These are phyloP conservation scores for Solanum pinnatisectum DNA, from an alignment of 257 asterid species.

Conservation along the genomic window DNA sequence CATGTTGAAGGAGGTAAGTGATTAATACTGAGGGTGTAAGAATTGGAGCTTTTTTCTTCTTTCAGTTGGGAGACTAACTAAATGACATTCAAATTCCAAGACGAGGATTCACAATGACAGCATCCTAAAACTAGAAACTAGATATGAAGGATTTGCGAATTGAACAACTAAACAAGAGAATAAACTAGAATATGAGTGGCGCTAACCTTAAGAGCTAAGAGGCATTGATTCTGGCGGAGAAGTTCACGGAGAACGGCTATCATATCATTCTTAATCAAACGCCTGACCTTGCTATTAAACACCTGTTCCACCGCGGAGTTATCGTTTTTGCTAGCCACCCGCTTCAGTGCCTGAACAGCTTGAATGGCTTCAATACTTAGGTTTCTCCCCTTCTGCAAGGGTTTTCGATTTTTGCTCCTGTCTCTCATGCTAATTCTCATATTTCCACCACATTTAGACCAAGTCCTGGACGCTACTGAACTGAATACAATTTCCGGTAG, in stretches of 20 bases:
- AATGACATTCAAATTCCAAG: neutral
- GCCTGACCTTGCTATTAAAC: constrained; percentile 31
- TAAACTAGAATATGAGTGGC: neutral
- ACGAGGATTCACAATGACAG: neutral
- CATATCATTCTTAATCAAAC: constrained; percentile 58
- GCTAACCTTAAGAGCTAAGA: constrained; percentile 54
- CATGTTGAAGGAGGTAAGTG: neutral
- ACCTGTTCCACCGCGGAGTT: constrained; percentile 24
- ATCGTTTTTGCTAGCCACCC: constrained; percentile 21
- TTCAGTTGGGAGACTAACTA: neutral
- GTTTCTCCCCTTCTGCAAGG: constrained; percentile 57
- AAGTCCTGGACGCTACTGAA: neutral
- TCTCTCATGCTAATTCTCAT: constrained; percentile 40
- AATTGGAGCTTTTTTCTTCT: neutral
- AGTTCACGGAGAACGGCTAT: constrained; percentile 78
- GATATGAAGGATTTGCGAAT: no score
- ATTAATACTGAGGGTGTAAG: neutral
- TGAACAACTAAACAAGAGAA: neutral
- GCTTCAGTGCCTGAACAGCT: constrained; percentile 60
- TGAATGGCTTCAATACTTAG: constrained; percentile 69
- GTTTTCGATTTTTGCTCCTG: constrained; percentile 65
- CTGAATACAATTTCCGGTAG: neutral
- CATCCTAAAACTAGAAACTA: neutral
- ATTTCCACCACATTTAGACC: neutral
- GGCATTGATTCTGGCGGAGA: constrained; percentile 57